These are phyloP conservation scores for Ascochyta rabiei DNA, from an alignment of 2,329 filamentous ascomycete genomes.

Conservation along the genomic window DNA sequence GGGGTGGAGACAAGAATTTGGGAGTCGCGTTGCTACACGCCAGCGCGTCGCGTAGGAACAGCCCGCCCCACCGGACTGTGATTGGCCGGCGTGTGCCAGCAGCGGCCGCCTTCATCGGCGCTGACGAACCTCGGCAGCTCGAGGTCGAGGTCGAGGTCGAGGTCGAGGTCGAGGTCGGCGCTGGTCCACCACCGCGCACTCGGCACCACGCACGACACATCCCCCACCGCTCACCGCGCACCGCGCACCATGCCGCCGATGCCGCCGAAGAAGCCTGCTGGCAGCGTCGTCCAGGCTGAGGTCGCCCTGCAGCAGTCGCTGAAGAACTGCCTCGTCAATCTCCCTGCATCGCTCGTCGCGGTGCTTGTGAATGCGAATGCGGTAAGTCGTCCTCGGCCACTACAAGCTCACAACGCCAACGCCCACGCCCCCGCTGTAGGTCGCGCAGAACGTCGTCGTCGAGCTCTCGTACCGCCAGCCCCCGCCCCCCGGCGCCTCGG, in stretches of 20 bases:
- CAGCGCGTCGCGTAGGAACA: slow-evolving; percentile 26
- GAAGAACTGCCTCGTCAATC: slow-evolving; percentile 93
- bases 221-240: slow-evolving; percentile 2
- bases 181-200: slow-evolving; percentile 1
- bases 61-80: slow-evolving; percentile 2
- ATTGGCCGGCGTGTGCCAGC: slow-evolving; percentile 34
- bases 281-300: slow-evolving; percentile 71
- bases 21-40: slow-evolving; percentile 35
- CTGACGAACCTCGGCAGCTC: slow-evolving; percentile 40
- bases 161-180: background rate
- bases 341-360: slow-evolving; percentile 82
- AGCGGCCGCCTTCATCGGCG: slow-evolving; percentile 29
- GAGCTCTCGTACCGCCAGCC: slow-evolving; percentile 79
- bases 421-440: slow-evolving; percentile 64
- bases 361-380: slow-evolving; percentile 89
- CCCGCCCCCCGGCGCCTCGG: slow-evolving; percentile 51
- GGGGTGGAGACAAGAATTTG: slow-evolving; percentile 31
- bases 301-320: slow-evolving; percentile 79
- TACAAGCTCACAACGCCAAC: slow-evolving; percentile 9
- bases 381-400: slow-evolving; percentile 59
- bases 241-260: slow-evolving; percentile 43
- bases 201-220: slow-evolving; percentile 31
- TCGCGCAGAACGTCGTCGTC: slow-evolving; percentile 94
- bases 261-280: slow-evolving; percentile 53
- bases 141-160: background rate